A percentile compares a stretch with the other conserved stretches of the same genome.
Evolutionary conservation across 2,329 filamentous ascomycete genomes (phyloP).

Genomic region (Sporothrix pseudoabietina): DNA sequence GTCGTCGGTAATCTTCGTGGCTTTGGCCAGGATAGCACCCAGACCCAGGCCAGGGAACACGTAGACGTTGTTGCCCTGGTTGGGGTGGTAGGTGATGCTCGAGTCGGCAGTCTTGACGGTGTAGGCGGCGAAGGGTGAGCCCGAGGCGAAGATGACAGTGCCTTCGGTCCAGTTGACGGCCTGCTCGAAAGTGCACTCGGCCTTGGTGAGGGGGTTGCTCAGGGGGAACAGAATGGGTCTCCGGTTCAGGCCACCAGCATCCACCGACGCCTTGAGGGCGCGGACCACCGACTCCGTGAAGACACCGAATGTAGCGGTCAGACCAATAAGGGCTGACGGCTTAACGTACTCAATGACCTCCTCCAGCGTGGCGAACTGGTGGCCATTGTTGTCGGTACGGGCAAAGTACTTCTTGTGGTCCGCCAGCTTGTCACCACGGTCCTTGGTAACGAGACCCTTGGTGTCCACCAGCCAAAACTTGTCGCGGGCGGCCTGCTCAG

Average conservation of each 20-base stretch:
- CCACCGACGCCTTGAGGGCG: constrained; percentile 65
- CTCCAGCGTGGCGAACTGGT: constrained; percentile 76
- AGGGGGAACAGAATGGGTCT: constrained; percentile 93
- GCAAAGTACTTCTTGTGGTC: constrained; percentile 82
- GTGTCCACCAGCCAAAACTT: constrained; percentile 99
- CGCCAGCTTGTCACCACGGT: constrained; percentile 90
- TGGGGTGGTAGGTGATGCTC: constrained; percentile 70
- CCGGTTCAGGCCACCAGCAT: constrained; percentile 67
- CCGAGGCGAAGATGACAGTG: constrained; percentile 88
- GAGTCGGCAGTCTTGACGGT: constrained; percentile 63
- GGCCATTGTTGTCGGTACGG: constrained; percentile 63
- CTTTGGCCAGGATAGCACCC: constrained; percentile 88
- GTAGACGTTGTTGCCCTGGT: constrained; percentile 86
- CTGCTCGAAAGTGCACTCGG: constrained; percentile 95
- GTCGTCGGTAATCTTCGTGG: constrained; percentile 81
- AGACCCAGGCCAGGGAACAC: constrained; percentile 96
- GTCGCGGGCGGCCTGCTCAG: constrained; percentile 80
- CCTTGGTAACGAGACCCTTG: constrained; percentile 88
- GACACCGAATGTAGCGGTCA: constrained; percentile 90
- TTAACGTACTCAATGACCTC: constrained; percentile 94
- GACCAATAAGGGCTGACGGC: constrained; percentile 90
- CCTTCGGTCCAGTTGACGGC: constrained; percentile 90
- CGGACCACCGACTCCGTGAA: constrained; percentile 87
- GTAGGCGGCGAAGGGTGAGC: constrained; percentile 82
- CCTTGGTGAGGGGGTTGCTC: constrained; percentile 94